Evolutionary conservation across 495 filamentous ascomycete genomes (phyloP), one percentile per base, ranked within the genome.

Genomic region (Pyrenula massariospora): DNA sequence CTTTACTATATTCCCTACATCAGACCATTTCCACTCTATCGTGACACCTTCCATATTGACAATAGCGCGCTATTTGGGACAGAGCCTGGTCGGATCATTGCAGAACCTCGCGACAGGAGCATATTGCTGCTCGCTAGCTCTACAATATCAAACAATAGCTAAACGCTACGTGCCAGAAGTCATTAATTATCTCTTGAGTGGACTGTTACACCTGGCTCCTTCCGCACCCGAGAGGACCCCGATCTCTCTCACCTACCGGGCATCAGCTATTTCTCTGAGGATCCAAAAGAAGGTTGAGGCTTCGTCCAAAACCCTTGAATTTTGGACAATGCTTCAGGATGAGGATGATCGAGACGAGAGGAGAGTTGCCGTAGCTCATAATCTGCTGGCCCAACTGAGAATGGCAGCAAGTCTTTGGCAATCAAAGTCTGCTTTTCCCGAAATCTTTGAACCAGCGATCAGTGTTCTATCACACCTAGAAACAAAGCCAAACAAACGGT

Each of bases 1-100:
- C 60, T 82, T 82, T 24, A 82, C 84, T 8, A 87, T 92, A 57
- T 99, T 94, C 66, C 90, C 94, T 3, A 95, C 94, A 0, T 95
- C 89, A 0, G 93, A 99, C 70, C 89, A 95, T 67, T 97, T 96
- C 68, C 93, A 97, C 61, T 85, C 90, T 56, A 86, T 97, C 15
- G 83, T 87, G 52, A 97, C 93, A 2, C 93, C 93, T 0, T 87
- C 92, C 1, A 86, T 88, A 64, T 78, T 96, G 5, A 80, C 78
- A 53, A 86, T 97, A 66, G 79, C 81, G 24, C 79, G 87, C 51
- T 96, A 87, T 65, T 75, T 98, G n/a, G 88, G 84, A 0, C 83
- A 94, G 61, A 87, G 81, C 52, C 72, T 82, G 24, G 86, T 88
- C 0, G 76, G 78, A 48, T 67, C 68, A 1, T 68, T 89, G 3